Percentiles rank a stretch among this genome's conserved stretches.
Conservation (phyloP, 78 protist genomes). For the Dictyostelium capitatum region DNA sequence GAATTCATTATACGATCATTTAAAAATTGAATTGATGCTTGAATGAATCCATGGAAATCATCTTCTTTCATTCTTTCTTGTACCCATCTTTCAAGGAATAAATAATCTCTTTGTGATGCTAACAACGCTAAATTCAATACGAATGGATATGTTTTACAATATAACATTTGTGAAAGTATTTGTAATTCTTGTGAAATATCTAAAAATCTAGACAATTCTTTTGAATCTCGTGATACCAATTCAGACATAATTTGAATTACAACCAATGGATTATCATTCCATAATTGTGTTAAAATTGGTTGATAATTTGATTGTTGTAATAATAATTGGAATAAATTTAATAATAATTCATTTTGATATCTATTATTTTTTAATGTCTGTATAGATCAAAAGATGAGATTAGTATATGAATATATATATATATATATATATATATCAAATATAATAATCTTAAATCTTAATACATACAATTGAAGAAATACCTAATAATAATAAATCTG, state of each 20-base stretch:
- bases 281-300: constrained; percentile 38
- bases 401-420: too few relatives aligned
- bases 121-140: constrained; percentile 91
- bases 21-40: constrained; percentile 65
- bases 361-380: constrained; percentile 35
- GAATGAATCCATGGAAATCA: constrained; percentile 32
- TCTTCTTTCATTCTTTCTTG: constrained; percentile 65
- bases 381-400: neutral
- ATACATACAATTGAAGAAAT: constrained; percentile 54
- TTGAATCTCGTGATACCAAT: constrained; percentile 67
- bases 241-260: constrained; percentile 86
- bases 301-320: constrained; percentile 61
- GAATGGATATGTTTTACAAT: constrained; percentile 75
- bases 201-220: constrained; percentile 76
- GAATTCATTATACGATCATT: constrained; percentile 20
- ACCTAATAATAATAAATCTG: constrained; percentile 78
- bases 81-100: constrained; percentile 92
- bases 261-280: constrained; percentile 79
- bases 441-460: neutral
- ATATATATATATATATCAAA: neutral
- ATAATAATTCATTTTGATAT: constrained; percentile 59
- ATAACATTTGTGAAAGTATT: constrained; percentile 62
- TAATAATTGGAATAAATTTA: constrained; percentile 42
- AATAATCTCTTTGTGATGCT: constrained; percentile 89
- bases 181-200: constrained; percentile 86